Base-by-base conservation (phyloP, 108 stramenopile species). In the Nitzschia sp. region DNA sequence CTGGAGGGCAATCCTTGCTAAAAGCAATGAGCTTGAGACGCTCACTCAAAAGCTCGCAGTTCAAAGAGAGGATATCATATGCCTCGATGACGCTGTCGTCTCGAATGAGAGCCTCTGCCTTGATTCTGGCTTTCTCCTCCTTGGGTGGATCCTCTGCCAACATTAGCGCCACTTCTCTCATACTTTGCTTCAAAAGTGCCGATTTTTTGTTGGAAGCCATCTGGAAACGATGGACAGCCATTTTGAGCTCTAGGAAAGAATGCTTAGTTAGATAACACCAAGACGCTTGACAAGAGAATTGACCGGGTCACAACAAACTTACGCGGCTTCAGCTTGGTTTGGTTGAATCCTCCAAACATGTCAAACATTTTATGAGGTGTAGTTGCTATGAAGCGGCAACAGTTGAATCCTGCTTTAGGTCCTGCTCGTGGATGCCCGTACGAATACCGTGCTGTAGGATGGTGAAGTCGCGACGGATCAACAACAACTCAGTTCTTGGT, bases 51-150 rank as follows among this genome's bases (percentile, higher is more conserved):
- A 96, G 57, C 63, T 94, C 90, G 56, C 95, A 96, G 7, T 76
- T 71, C 6, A 96, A 71, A 43, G 80, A 74, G 11, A 96, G 55
- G 37, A 96, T 92, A 51, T 92, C 92, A 53, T 89, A 93, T 0
- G 95, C 95, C 71, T 96, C 91, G 37, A 96, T 77, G 51, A 89
- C 81, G 67, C 84, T 70, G 63, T 96, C 95, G 37, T 94, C 95
- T 9, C 90, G 83, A 69, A 93, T 96, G 10, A 96, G 69, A 5
- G 91, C 79, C 67, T 96, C 92, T 46, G 91, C 91, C 41, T 79
- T 80, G 72, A 96, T 96, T n/a, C 84, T 74, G 10, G 95, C 95
- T 71, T 92, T 94, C 67, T 94, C 95, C 64, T 96, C 95, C 56
- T 86, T 84, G 42, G 93, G 90, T 10, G 93, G 93, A 21, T 78